Percentiles rank a stretch among this genome's conserved stretches.
Conservation (phyloP, 2,329 filamentous ascomycete species). For the Ophiognomonia clavigignenti-juglandacearum region DNA sequence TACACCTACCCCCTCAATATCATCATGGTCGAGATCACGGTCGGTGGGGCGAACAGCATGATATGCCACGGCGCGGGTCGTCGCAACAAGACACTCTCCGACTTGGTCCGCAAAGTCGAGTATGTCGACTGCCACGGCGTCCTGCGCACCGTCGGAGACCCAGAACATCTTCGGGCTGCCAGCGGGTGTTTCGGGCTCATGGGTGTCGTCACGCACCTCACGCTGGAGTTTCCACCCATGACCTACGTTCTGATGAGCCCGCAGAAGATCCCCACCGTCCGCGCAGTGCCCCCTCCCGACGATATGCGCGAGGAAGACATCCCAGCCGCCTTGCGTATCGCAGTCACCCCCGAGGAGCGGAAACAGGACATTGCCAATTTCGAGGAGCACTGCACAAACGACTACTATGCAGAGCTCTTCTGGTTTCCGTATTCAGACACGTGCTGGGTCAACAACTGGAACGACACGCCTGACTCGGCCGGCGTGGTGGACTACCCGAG, state of each 20-base stretch:
- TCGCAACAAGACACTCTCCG: constrained; percentile 36
- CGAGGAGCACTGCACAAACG: constrained; percentile 30
- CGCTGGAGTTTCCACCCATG: constrained; percentile 41
- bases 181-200: constrained; percentile 41
- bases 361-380: constrained; percentile 31
- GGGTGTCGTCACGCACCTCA: constrained; percentile 44
- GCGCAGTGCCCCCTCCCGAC: constrained; percentile 39
- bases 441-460: constrained; percentile 43
- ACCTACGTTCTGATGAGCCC: constrained; percentile 41
- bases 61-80: constrained; percentile 44
- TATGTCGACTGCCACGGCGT: constrained; percentile 42
- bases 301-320: constrained; percentile 27
- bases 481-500: constrained; percentile 33
- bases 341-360: constrained; percentile 28
- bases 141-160: constrained; percentile 33
- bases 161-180: constrained; percentile 34
- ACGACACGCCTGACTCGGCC: constrained; percentile 27
- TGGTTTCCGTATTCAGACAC: constrained; percentile 43
- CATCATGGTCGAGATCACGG: constrained; percentile 43
- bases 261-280: constrained; percentile 34
- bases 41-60: constrained; percentile 38
- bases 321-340: constrained; percentile 30
- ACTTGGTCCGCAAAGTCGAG: constrained; percentile 41
- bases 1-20: constrained; percentile 40
- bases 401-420: constrained; percentile 45